These are phyloP conservation scores for Coprinellus aureogranulatus DNA, from an alignment of 768 basidiomycete species.

Conservation along the genomic window DNA sequence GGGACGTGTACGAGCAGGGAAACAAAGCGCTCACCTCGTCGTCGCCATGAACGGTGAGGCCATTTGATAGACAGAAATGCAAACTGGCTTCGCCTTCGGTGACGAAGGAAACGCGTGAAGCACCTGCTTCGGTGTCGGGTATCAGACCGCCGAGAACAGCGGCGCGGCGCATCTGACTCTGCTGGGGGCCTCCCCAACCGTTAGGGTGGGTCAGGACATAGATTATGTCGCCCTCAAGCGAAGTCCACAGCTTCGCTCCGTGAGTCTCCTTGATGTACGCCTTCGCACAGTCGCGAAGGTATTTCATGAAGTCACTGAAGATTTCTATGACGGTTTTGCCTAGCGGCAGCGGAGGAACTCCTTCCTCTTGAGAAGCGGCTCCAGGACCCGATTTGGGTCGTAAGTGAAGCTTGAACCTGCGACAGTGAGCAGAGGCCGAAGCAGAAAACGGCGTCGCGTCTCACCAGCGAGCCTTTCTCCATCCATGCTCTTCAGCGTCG, in stretches of 20 bases:
- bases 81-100: conserved; percentile 62
- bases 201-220: conserved; percentile 60
- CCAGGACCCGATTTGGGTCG: conserved; percentile 19
- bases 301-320: conserved; percentile 47
- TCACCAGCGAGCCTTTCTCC: conserved; percentile 13
- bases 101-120: conserved; percentile 45
- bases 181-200: conserved; percentile 60
- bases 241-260: conserved; percentile 42
- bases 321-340: conserved; percentile 39
- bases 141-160: conserved; percentile 52
- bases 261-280: conserved; percentile 47
- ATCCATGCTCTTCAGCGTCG: conserved; percentile 7
- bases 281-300: conserved; percentile 42
- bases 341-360: conserved; percentile 39
- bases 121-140: conserved; percentile 31
- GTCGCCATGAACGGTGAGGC: conserved; percentile 35
- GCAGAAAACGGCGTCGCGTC: conserved; percentile 14
- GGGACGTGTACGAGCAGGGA: neutral
- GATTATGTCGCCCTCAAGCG: conserved; percentile 39
- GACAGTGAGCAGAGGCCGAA: neutral
- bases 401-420: conserved; percentile 30
- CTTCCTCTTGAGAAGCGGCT: neutral
- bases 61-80: conserved; percentile 51
- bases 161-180: conserved; percentile 50
- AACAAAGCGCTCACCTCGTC: conserved; percentile 17